Conservation (phyloP, 2,329 filamentous ascomycete genomes). For the Pseudogymnoascus sp. region DNA sequence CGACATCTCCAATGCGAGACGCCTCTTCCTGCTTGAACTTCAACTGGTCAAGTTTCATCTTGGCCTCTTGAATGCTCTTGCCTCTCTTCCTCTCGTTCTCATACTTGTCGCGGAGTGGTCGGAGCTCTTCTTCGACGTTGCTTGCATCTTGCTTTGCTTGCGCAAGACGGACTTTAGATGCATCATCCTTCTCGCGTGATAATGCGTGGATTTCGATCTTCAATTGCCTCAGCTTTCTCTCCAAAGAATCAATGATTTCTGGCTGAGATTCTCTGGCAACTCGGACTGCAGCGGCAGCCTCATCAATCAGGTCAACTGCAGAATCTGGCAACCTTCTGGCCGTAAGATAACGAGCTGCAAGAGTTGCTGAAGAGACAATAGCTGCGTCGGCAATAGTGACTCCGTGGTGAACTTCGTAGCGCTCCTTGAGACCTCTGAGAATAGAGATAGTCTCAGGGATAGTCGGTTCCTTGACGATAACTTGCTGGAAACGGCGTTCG, state of each 20-base stretch:
- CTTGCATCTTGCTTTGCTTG: slow-evolving; percentile 84
- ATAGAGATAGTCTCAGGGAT: slow-evolving; percentile 92
- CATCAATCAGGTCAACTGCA: slow-evolving; percentile 91
- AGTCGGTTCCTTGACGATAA: slow-evolving; percentile 87
- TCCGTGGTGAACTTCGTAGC: slow-evolving; percentile 96
- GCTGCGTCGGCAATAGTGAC: slow-evolving; percentile 93
- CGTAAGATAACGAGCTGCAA: slow-evolving; percentile 90
- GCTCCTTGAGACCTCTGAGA: slow-evolving; percentile 94
- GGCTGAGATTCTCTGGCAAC: slow-evolving; percentile 95
- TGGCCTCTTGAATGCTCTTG: slow-evolving; percentile 86
- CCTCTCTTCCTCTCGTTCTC: slow-evolving; percentile 85
- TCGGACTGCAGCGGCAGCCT: slow-evolving; percentile 91
- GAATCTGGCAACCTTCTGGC: slow-evolving; percentile 87
- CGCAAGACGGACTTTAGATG: slow-evolving; percentile 72
- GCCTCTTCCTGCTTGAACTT: slow-evolving; percentile 90
- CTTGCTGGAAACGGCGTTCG: slow-evolving; percentile 97
- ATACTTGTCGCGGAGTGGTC: slow-evolving; percentile 90
- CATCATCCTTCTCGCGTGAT: slow-evolving; percentile 88
- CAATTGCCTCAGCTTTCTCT: slow-evolving; percentile 80
- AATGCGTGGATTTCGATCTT: slow-evolving; percentile 97
- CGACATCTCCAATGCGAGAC: slow-evolving; percentile 75
- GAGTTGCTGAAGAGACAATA: slow-evolving; percentile 81
- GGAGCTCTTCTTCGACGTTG: slow-evolving; percentile 88
- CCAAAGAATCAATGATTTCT: slow-evolving; percentile 88
- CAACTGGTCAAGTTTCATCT: slow-evolving; percentile 86